Evolutionary conservation across 2,329 filamentous ascomycete genomes (phyloP).

Genomic region (Fusarium redolens): DNA sequence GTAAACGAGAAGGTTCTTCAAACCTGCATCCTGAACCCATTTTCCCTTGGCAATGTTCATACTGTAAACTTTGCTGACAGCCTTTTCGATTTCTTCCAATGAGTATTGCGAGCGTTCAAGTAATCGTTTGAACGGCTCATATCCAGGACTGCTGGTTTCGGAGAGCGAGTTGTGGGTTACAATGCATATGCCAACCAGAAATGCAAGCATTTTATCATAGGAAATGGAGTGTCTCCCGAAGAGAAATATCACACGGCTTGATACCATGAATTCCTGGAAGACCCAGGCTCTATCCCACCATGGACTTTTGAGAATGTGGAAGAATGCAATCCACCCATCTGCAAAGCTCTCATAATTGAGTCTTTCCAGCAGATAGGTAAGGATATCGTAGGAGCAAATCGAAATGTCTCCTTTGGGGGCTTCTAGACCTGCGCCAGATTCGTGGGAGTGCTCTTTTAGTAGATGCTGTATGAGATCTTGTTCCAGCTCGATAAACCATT

Average conservation of each 20-base stretch:
- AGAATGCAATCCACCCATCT: neutral
- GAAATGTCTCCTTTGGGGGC: too few species aligned
- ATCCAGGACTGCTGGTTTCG: too few species aligned
- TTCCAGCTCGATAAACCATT: neutral
- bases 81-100: neutral
- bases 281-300: constrained; percentile 26
- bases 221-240: neutral
- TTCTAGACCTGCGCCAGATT: neutral
- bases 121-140: neutral
- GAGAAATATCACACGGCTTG: neutral
- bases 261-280: constrained; percentile 13
- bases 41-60: neutral
- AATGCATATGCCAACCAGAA: neutral
- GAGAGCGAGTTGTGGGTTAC: neutral
- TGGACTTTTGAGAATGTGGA: neutral
- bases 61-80: neutral
- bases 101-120: neutral
- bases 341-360: accelerated
- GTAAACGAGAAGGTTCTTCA: neutral
- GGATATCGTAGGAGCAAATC: neutral
- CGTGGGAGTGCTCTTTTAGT: neutral
- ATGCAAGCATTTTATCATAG: neutral
- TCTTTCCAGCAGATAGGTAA: neutral
- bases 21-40: accelerated
- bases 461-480: neutral